Conservation (phyloP, 768 basidiomycete species). For the Leucosporidium yakuticum region DNA sequence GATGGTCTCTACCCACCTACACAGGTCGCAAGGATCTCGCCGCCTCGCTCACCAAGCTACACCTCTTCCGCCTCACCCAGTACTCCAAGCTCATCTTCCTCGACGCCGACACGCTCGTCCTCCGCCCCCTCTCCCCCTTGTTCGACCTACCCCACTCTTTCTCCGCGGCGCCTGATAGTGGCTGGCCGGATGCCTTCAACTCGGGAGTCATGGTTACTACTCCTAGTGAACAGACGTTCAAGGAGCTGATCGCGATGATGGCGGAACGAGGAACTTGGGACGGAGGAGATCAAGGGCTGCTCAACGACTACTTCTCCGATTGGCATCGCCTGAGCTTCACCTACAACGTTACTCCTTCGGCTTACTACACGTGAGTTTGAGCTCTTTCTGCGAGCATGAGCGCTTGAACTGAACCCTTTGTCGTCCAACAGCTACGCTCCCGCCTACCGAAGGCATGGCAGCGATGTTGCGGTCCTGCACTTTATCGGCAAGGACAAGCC, state of each 20-base stretch:
- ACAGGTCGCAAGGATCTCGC: slow-evolving; percentile 89
- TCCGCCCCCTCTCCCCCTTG: slow-evolving; percentile 85
- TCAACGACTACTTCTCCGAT: slow-evolving; percentile 68
- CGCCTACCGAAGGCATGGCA: slow-evolving; percentile 87
- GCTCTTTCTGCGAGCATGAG: background rate
- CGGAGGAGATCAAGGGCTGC: slow-evolving; percentile 94
- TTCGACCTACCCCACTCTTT: slow-evolving; percentile 70
- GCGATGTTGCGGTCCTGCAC: slow-evolving; percentile 77
- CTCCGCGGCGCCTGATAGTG: slow-evolving; percentile 90
- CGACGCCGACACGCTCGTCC: slow-evolving; percentile 83
- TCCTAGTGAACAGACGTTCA: slow-evolving; percentile 77
- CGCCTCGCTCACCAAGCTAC: slow-evolving; percentile 91
- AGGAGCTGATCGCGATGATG: slow-evolving; percentile 62
- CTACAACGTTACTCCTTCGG: slow-evolving; percentile 96
- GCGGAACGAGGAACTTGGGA: slow-evolving; percentile 84
- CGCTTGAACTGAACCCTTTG: background rate
- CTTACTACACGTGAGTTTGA: slow-evolving; percentile 80
- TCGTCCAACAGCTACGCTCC: slow-evolving; percentile 70
- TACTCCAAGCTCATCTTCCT: slow-evolving; percentile 83
- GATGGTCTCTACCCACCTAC: background rate
- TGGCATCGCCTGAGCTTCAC: slow-evolving; percentile 96
- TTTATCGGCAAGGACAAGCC: slow-evolving; percentile 97
- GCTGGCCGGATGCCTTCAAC: slow-evolving; percentile 99
- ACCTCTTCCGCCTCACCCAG: slow-evolving; percentile 84
- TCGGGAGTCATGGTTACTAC: slow-evolving; percentile 86